Evolutionary conservation across 495 filamentous ascomycete species (phyloP), one percentile per base, ranked within the genome.

Genomic region (Chaetomium tenue): DNA sequence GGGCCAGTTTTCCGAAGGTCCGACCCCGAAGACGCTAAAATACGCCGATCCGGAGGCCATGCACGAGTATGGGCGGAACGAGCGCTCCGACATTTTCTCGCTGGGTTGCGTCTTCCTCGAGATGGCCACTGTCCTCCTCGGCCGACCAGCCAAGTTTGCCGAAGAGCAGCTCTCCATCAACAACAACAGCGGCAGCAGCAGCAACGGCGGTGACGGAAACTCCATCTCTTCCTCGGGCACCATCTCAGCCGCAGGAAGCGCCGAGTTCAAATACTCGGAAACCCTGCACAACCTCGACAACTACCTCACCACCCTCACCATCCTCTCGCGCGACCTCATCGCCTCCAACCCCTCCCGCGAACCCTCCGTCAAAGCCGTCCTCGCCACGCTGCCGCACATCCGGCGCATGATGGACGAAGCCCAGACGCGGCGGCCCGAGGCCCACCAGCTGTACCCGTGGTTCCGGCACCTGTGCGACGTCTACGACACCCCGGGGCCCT

Each of bases 51-150:
- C 82, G 3, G 81, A 83, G 66, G 75, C 74, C 4, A 70, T 70
- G n/a, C 60, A 70, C 22, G 67, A 77, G 58, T 68, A 68, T 2
- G 48, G 54, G n/a, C 75, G 78, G 2, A 77, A 78, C 30, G 71
- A 74, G n/a, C 71, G 74, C 12, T 78, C 76, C 13, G 81, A 84
- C 66, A 70, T 82, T 2, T 84, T 79, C 72, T 76, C 76, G 1
- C 73, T 84, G 3, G 81, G 81, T 15, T 81, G 80, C 58, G 76
- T 84, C 13, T 81, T 71, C 58, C 74, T 83, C 4, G 81, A 83
- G 63, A 77, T 79, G 51, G 70, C 72, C 9, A 77, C 74, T 18
- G 70, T 77, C 0, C 60, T 80, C 9, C 71, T 78, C 56, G 77
- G 76, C 26, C 66, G 70, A 30, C 64, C 63, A 16, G 61, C 71